Base-by-base conservation (phyloP, 2,329 filamentous ascomycete genomes). In the Fusarium burgessii region DNA sequence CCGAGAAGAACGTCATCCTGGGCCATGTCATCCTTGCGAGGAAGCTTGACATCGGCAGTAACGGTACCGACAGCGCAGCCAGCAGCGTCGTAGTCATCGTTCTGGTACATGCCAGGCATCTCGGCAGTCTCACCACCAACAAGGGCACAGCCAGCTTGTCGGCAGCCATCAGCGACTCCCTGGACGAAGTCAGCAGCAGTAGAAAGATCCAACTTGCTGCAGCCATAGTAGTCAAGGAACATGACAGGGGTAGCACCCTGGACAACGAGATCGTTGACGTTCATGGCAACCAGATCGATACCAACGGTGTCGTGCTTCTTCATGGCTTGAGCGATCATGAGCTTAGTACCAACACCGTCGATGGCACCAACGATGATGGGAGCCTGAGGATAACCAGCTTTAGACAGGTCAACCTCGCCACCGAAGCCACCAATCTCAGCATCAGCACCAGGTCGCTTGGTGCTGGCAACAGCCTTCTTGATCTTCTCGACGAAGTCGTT, bases 61-160 rank as follows among this genome's bases (percentile, higher is more conserved):
- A 98, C 92, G 43, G 94, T 93, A 61, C 96, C 96, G 47, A 97
- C 91, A 20, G 95, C 95, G 41, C 92, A 93, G 68, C 96, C 96
- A 25, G 94, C 95, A 11, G 95, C 94, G 77, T 99, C 96, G 80
- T 98, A 99, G 78, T 97, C 93, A 52, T 94, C 93, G 57, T 89
- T 90, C 70, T 91, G 87, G 84, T 97, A 98, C 85, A 98, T 93
- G 58, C 95, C 95, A 0, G 95, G 95, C 96, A 99, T 98, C 83
- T 99, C 96, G 10, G 96, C 96, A 1, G 96, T 99, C 83, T 99
- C 96, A 46, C 96, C 96, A 41, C 96, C 96, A n/a, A 98, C 93
- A 6, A 99, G 88, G 18, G 95, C 95, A 78, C 95, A 97, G 46
- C 92, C 92, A 1, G 95, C 90, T 77, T 94, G 89, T 66, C 90